Percentiles rank a stretch among this genome's conserved stretches.
phyloP scores from a whole-genome alignment of 805 yeast genomes.

The Candida arabinofermentans region DNA sequence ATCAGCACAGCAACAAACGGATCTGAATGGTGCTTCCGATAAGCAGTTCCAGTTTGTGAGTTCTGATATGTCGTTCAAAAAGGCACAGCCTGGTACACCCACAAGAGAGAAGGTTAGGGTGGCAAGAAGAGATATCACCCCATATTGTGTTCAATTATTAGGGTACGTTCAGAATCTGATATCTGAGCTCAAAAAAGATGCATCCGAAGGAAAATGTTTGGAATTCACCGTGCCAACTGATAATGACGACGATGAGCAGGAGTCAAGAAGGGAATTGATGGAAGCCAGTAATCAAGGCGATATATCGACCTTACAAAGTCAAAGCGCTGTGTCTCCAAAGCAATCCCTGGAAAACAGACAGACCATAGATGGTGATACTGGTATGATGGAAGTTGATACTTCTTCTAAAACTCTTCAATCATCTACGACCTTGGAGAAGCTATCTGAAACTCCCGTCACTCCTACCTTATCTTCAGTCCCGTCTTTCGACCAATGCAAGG shows the following conservation, averaged over 20 bases:
- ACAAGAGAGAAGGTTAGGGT: constrained; percentile 36
- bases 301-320: no score
- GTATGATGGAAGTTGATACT: no score
- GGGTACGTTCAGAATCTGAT: constrained; percentile 17
- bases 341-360: no score
- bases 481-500: no score
- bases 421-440: no score
- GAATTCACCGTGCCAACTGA: constrained; percentile 1
- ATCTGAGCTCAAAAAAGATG: constrained; percentile 19
- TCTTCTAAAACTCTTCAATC: no score
- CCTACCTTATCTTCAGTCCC: no score
- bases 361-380: no score
- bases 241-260: neutral
- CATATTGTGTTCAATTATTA: constrained; percentile 29
- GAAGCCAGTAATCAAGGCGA: neutral
- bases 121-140: constrained; percentile 46
- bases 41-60: constrained; percentile 9
- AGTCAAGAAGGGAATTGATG: neutral
- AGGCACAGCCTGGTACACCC: constrained; percentile 18
- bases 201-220: constrained; percentile 21
- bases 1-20: neutral
- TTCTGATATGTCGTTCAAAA: neutral
- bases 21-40: neutral
- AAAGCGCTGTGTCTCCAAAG: no score
- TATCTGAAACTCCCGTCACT: no score